Conservation (phyloP, 2,329 filamentous ascomycete species). For the Scortechinia acanthostroma region DNA sequence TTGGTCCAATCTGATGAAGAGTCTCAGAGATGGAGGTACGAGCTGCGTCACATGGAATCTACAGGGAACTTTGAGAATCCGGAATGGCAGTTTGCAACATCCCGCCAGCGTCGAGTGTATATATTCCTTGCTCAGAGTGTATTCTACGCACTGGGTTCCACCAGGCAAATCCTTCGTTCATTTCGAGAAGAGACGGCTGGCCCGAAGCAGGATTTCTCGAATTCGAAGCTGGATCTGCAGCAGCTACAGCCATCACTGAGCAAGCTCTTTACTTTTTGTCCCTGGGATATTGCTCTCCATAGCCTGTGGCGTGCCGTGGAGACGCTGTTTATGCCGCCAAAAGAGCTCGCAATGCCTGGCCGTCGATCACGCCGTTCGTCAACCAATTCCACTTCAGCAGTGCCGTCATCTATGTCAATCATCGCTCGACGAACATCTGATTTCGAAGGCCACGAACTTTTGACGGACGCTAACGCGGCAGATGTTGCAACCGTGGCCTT, state of each 20-base stretch:
- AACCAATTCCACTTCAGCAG: constrained; percentile 13
- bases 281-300: constrained; percentile 27
- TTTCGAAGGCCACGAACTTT: constrained; percentile 15
- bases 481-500: constrained; percentile 24
- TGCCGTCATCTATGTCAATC: constrained; percentile 1
- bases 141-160: constrained; percentile 28
- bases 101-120: constrained; percentile 6
- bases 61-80: background rate
- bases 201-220: background rate
- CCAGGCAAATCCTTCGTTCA: constrained; percentile 26
- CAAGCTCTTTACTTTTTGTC: constrained; percentile 22
- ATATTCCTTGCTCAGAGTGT: constrained; percentile 32
- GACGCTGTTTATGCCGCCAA: constrained; percentile 25
- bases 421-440: background rate
- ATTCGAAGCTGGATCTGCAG: background rate
- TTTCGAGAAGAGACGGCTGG: constrained; percentile 16
- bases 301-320: constrained; percentile 29
- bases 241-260: constrained; percentile 13
- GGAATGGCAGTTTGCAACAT: background rate
- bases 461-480: constrained; percentile 26
- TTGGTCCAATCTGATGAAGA: constrained; percentile 23
- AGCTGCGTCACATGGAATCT: constrained; percentile 11
- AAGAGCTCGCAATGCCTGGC: constrained; percentile 17
- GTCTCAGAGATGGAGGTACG: constrained; percentile 22
- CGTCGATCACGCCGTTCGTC: constrained; percentile 14